Evolutionary conservation across 2,329 filamentous ascomycete genomes (phyloP).

Genomic region (Aphanocladium album): DNA sequence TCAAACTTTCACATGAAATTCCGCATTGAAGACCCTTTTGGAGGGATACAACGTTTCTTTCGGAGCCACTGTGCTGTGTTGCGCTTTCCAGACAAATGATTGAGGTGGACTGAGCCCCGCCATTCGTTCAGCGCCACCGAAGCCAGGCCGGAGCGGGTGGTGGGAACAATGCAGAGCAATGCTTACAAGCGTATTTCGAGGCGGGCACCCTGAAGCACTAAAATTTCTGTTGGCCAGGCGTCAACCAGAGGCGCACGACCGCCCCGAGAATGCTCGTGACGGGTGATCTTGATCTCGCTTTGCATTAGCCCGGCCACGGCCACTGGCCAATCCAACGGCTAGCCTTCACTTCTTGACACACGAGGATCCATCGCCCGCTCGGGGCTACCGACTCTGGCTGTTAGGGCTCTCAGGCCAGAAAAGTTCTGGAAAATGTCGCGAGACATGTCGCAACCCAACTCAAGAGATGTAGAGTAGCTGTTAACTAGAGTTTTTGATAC

Average conservation of each 20-base stretch:
- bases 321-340: not conserved
- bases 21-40: no score
- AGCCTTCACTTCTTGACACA: not conserved
- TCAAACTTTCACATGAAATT: not conserved
- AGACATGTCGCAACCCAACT: not conserved
- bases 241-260: not conserved
- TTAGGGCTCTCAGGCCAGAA: not conserved
- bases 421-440: not conserved
- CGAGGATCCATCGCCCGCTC: slow-evolving; percentile 1
- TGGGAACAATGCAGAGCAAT: not conserved
- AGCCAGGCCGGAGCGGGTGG: not conserved
- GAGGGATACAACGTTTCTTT: slow-evolving; percentile 4
- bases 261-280: slow-evolving; percentile 6
- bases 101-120: not conserved
- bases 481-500: no score
- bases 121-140: not conserved
- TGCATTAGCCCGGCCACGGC: not conserved
- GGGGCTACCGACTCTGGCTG: not conserved
- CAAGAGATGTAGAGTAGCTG: no score
- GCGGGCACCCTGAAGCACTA: not conserved
- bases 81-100: not conserved
- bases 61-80: not conserved
- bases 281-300: slow-evolving; percentile 10
- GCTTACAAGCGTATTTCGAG: not conserved
- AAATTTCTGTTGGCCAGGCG: not conserved